Evolutionary conservation across 352 stramenopile genomes (phyloP).

Genomic region (Phytophthora megakarya): DNA sequence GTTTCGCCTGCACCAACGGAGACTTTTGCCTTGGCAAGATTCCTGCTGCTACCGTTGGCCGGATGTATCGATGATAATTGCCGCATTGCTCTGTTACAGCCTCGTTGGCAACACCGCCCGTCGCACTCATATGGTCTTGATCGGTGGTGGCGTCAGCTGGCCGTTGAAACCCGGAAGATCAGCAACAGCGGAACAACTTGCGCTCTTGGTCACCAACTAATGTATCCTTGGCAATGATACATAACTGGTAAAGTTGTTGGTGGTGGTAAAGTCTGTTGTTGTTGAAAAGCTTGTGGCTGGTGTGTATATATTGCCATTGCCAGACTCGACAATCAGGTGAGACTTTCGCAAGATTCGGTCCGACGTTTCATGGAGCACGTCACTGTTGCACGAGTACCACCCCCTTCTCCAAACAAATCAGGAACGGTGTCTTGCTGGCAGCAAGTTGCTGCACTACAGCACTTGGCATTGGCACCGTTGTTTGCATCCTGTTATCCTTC

Average conservation of each 20-base stretch:
- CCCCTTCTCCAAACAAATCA: slow-evolving; percentile 4
- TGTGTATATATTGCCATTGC: not conserved
- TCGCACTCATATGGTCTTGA: slow-evolving; percentile 10
- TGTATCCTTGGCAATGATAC: not conserved
- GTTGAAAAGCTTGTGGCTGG: not conserved
- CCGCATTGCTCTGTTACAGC: not conserved
- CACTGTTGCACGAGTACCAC: not conserved
- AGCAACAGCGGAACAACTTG: slow-evolving; percentile 18
- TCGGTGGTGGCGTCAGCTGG: slow-evolving; percentile 9
- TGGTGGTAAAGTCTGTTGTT: not conserved
- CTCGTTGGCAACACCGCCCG: slow-evolving; percentile 12
- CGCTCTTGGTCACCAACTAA: too few species aligned
- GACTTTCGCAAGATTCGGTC: not conserved
- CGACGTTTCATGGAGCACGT: slow-evolving; percentile 19
- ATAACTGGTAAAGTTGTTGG: not conserved
- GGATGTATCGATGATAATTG: not conserved
- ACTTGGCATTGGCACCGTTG: not conserved
- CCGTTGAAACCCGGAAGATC: slow-evolving; percentile 25
- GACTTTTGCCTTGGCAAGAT: slow-evolving; percentile 7
- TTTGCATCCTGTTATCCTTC: slow-evolving; percentile 1
- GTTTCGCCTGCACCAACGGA: slow-evolving; percentile 2
- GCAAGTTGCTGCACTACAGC: not conserved
- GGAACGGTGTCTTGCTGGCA: too few species aligned
- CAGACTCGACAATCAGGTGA: not conserved
- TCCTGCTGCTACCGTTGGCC: not conserved